Percentiles rank a stretch among this genome's conserved stretches.
These are phyloP conservation scores for Ajuga chamaepitys DNA, from an alignment of 257 asterid genomes.

Conservation along the genomic window DNA sequence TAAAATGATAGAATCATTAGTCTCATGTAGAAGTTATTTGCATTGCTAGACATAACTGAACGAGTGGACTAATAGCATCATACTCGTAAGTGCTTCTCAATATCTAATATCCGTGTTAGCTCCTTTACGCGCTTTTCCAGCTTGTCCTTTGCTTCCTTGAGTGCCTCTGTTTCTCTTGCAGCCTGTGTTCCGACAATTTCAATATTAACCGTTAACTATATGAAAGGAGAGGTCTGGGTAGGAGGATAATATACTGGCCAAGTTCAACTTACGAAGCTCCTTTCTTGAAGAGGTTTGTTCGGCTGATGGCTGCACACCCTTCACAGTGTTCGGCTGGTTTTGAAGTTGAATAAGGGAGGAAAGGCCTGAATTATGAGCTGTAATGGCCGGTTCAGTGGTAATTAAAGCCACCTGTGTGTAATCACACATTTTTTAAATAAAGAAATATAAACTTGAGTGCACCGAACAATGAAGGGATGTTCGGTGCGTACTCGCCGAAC, in stretches of 20 bases:
- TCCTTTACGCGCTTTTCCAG: constrained; percentile 92
- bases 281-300: too few species aligned
- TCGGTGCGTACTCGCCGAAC: too few species aligned
- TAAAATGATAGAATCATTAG: neutral
- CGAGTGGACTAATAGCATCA: constrained; percentile 5
- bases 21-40: neutral
- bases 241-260: constrained; percentile 37
- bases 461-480: too few species aligned
- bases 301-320: too few species aligned
- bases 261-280: constrained; percentile 75
- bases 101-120: constrained; percentile 80
- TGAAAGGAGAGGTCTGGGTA: neutral
- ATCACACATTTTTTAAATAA: too few species aligned
- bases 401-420: too few species aligned
- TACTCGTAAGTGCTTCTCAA: constrained; percentile 88
- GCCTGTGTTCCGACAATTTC: constrained; percentile 44
- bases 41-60: neutral
- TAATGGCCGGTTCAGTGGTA: too few species aligned
- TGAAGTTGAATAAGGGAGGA: too few species aligned
- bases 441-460: too few species aligned
- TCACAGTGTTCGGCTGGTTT: too few species aligned
- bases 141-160: constrained; percentile 92
- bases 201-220: neutral
- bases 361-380: too few species aligned
- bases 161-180: constrained; percentile 94